Evolutionary conservation across 176 grass and related monocot species (phyloP), one percentile per base, ranked within the genome.

Genomic region (Zea luxurians): DNA sequence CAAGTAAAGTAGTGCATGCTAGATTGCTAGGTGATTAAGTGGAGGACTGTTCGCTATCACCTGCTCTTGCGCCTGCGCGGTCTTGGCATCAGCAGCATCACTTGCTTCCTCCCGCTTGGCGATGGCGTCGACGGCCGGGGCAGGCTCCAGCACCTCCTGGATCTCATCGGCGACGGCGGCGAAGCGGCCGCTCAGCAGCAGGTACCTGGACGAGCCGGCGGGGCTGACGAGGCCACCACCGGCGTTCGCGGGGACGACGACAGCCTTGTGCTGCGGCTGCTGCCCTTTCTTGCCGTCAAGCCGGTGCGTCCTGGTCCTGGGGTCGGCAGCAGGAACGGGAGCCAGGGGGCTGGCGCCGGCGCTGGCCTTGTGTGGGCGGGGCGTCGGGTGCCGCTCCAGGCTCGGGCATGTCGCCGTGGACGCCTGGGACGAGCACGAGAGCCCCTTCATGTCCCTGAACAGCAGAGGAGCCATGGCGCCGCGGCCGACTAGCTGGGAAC

Each of bases 361-460:
- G 8, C 71, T 37, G 70, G 66, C 37, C 87, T 57, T 86, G 64
- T 84, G 52, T 5, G 87, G 69, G 44, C 78, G 87, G 17, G 90
- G 74, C 78, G 87, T 82, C 37, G 84, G 85, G 54, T 75, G 87
- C 42, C 84, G 78, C 78, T 93, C 91, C 74, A 93, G n/a, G 87
- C 87, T 93, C 21, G 90, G 82, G 64, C 87, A 87, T 66, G 87
- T 82, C 46, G 90, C 87, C 4, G 90, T 83, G 54, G 87, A 87
- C 48, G 90, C 84, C 66, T 74, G 91, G 2, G 91, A 93, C 58
- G 87, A 80, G 77, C 87, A 93, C 48, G 91, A 85, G 2, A 87
- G 82, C 81, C 84, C 85, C 68, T 84, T 85, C 77, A 89, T 87
- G 74, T 93, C 91, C 81, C 86, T 89, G 81, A 93, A 89, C 49